Evolutionary conservation across 176 grass and related monocot genomes (phyloP).

Genomic region (Oryza australiensis): DNA sequence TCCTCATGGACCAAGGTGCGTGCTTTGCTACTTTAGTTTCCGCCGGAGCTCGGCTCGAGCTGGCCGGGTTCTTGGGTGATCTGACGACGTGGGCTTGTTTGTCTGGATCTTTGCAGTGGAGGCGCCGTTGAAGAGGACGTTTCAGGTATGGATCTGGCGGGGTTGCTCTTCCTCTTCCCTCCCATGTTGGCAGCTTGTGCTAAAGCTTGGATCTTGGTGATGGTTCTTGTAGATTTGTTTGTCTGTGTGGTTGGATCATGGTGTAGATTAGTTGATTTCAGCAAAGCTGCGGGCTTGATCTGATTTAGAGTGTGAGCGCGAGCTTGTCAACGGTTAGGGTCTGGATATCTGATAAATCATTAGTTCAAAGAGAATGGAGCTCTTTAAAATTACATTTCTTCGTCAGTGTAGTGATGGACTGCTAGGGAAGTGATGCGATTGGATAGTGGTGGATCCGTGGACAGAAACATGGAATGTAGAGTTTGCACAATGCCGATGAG

Average conservation of each 20-base stretch:
- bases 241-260: not conserved
- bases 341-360: not conserved
- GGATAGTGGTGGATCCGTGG: constrained; percentile 4
- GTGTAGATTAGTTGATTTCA: constrained; percentile 17
- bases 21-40: not conserved
- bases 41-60: too few species aligned
- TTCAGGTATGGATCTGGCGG: constrained; percentile 74
- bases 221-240: constrained; percentile 20
- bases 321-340: not conserved
- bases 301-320: constrained; percentile 18
- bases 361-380: constrained; percentile 10
- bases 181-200: not conserved
- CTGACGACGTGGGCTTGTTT: constrained; percentile 5
- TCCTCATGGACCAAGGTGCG: constrained; percentile 73
- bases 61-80: not conserved
- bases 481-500: constrained; percentile 3
- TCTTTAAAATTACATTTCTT: not conserved
- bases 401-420: not conserved
- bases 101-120: constrained; percentile 70
- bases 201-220: constrained; percentile 46
- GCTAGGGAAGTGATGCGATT: not conserved
- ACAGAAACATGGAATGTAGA: not conserved
- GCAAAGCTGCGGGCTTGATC: constrained; percentile 27
- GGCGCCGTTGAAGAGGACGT: constrained; percentile 64
- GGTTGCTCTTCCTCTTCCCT: not conserved